Evolutionary conservation across 139 green algal genomes (phyloP).

Genomic region (Chlamydomonas sp.): DNA sequence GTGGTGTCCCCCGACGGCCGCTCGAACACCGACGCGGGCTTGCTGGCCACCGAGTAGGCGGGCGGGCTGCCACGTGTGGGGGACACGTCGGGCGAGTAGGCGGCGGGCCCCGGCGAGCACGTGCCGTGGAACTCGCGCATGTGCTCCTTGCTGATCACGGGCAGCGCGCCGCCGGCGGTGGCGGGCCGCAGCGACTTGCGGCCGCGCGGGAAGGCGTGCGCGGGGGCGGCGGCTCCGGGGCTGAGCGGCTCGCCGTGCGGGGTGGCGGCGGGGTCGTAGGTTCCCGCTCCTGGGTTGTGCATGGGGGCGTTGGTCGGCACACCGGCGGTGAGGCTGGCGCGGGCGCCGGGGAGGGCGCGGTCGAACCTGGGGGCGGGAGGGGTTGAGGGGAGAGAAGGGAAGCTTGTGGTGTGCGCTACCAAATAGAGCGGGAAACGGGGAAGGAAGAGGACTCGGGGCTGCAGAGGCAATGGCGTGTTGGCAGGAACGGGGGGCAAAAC

Average conservation of each 20-base stretch:
- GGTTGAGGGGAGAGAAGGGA: not conserved
- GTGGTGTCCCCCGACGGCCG: no score
- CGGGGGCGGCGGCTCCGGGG: not conserved
- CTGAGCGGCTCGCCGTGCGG: not conserved
- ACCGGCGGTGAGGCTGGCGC: constrained; percentile 31
- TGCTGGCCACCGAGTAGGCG: constrained; percentile 4
- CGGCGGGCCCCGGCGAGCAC: constrained; percentile 15
- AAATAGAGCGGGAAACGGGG: no score
- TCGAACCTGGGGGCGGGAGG: constrained; percentile 35
- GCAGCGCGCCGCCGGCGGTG: not conserved
- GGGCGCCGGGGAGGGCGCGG: constrained; percentile 21
- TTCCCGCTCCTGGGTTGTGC: constrained; percentile 48
- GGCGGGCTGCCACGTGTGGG: not conserved
- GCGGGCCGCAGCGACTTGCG: not conserved
- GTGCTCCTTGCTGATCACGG: constrained; percentile 36
- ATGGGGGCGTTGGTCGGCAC: constrained; percentile 36
- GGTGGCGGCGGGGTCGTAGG: constrained; percentile 34
- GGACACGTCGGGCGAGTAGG: constrained; percentile 33
- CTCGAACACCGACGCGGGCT: constrained; percentile 30
- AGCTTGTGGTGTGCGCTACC: not conserved
- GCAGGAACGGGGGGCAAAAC: no score
- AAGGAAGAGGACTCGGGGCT: no score
- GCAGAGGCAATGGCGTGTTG: no score
- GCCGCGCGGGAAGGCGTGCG: constrained; percentile 14
- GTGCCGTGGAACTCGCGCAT: not conserved